Percentiles rank a stretch among this genome's conserved stretches.
These are phyloP conservation scores for Talaromyces amestolkiae DNA, from an alignment of 2,329 filamentous ascomycete species.

Conservation along the genomic window DNA sequence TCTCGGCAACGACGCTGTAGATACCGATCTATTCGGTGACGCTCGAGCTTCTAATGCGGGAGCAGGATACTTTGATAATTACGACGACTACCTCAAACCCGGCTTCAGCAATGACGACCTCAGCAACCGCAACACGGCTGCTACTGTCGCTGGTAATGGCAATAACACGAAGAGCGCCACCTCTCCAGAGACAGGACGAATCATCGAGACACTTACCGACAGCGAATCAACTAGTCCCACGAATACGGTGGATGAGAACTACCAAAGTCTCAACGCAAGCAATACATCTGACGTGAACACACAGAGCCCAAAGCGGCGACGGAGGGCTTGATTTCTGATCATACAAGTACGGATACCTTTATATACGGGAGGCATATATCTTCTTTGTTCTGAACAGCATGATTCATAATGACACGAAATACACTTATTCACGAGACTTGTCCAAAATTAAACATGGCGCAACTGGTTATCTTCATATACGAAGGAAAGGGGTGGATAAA, in stretches of 20 bases:
- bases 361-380: neutral
- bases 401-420: neutral
- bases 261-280: constrained; percentile 14
- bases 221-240: constrained; percentile 45
- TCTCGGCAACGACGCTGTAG: constrained; percentile 30
- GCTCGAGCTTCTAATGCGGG: constrained; percentile 21
- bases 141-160: constrained; percentile 13
- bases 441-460: neutral
- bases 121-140: constrained; percentile 20
- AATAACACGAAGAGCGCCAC: constrained; percentile 19
- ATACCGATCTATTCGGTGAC: constrained; percentile 30
- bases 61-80: constrained; percentile 35
- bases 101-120: constrained; percentile 21
- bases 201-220: constrained; percentile 46
- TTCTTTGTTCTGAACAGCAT: neutral
- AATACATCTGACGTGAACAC: neutral
- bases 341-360: neutral
- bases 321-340: constrained; percentile 5
- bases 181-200: constrained; percentile 31
- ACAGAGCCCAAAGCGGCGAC: constrained; percentile 16
- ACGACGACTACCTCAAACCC: constrained; percentile 27
- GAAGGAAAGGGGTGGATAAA: neutral
- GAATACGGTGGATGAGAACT: constrained; percentile 33
- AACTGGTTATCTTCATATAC: neutral
- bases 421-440: neutral